Base-by-base conservation (phyloP, 495 filamentous ascomycete genomes). In the Xylaria telfairii region DNA sequence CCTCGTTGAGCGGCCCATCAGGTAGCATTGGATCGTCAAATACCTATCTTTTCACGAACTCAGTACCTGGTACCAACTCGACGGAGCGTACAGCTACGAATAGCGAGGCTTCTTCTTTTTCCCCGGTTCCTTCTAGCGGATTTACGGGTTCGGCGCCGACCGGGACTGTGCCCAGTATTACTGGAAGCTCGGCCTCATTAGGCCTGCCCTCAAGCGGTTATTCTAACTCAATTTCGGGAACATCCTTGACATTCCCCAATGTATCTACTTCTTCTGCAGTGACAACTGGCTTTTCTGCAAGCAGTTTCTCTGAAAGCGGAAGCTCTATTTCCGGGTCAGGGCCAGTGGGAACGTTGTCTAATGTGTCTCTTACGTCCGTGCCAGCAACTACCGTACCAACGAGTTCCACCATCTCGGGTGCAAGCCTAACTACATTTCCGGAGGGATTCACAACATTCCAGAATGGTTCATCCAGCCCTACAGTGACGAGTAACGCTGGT, bases 1-100 rank as follows among this genome's bases (percentile, higher is more conserved):
- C 53, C 1, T 34, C 34, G 13, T 34, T 57, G 15, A 37, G 68
- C 21, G 30, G 57, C 26, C 65, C 46, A 28, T 28, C 39, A 53
- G 66, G 56, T 6, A 65, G 34, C 49, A 30, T 28, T 21, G 70
- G 41, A 32, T 73, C 51, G 66, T 69, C 41, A 15, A 44, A 57
- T 46, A 47, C 67, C 32, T 70, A 57, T n/a, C 67, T 53, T 59
- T 46, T 56, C 12, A 65, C 54, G 5, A 73, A 69, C 21, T 74
- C 67, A 19, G 68, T 66, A 12, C 64, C 42, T 0, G 72, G 32
- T 65, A 17, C 30, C 24, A 72, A 65, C 28, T 61, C 70, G 41
- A 28, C 57, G 32, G 71, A 34, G 7, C 19, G 68, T 13, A 75
- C 69, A 2, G 17, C 15, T n/a, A 51, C 69, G 17, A 41, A 39